Percentiles rank a stretch among this genome's conserved stretches.
Conservation (phyloP, 176 grass and related monocot genomes). For the Avena sativa region DNA sequence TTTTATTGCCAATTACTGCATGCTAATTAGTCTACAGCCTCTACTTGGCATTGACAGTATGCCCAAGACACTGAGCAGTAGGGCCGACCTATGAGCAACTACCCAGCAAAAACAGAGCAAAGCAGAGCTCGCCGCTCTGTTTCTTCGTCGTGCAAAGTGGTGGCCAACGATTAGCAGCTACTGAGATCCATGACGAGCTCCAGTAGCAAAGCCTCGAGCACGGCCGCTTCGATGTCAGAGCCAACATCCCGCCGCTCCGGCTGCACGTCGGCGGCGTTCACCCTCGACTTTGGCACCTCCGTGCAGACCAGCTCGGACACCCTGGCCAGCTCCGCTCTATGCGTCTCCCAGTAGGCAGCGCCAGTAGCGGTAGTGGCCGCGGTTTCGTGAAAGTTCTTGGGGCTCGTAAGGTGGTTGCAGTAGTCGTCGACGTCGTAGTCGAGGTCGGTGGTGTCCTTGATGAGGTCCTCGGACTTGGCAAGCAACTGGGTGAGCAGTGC, state of each 20-base stretch:
- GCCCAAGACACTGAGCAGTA: neutral
- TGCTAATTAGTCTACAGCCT: neutral
- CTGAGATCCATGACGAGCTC: slow-evolving; percentile 41
- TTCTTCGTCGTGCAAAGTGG: neutral
- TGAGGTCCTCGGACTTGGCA: slow-evolving; percentile 41
- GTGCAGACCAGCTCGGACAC: slow-evolving; percentile 42
- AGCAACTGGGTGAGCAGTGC: slow-evolving; percentile 54
- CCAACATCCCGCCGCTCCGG: slow-evolving; percentile 39
- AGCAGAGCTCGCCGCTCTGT: neutral
- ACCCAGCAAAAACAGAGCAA: slow-evolving; percentile 8
- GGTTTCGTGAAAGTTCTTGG: neutral
- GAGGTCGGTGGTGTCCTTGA: slow-evolving; percentile 13
- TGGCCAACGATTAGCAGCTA: neutral
- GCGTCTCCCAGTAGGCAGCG: slow-evolving; percentile 44
- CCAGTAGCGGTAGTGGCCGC: neutral
- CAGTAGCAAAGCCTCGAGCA: slow-evolving; percentile 14
- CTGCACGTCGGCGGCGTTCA: neutral
- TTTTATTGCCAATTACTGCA: neutral
- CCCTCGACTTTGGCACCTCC: slow-evolving; percentile 35
- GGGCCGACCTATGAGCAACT: slow-evolving; percentile 4
- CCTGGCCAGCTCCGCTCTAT: slow-evolving; percentile 32
- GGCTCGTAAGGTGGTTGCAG: slow-evolving; percentile 20
- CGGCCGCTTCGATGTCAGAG: slow-evolving; percentile 8
- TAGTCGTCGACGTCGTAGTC: neutral
- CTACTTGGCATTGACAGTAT: neutral